Evolutionary conservation across 106 monocot species (phyloP), one percentile per base, ranked within the genome.

Genomic region (Phalaenopsis aphrodite): DNA sequence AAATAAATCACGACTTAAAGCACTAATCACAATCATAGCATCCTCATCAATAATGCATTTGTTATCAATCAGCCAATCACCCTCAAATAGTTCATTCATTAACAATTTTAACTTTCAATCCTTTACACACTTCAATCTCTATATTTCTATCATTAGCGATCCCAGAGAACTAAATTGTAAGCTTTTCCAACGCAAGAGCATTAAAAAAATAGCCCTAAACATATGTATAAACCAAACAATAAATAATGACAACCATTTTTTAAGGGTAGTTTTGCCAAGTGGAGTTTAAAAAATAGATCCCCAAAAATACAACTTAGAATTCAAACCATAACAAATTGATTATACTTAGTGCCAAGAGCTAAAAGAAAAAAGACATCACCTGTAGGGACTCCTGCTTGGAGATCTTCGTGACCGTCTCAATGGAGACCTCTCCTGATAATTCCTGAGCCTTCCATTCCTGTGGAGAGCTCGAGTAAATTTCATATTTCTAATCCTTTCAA

Each of bases 351-450:
- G 58, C 4, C 14, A 72, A 83, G 71, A 10, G 42, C 36, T 17
- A 73, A 83, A 49, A 19, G 17, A 41, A 46, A 67, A 11, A 9
- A 39, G 42, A 37, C 10, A 72, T 56, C 6, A 82, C 82, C 82
- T 82, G 71, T 78, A 19, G 16, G 77, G 76, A 77, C 78, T 82
- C 36, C 42, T 80, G 21, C 84, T 72, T 49, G 81, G 79, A 12
- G 89, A 73, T 48, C 81, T 79, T 36, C 65, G 72, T 9, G 81
- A 82, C 72, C 79, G 81, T 30, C 86, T 83, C 75, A 58, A 6
- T 14, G 86, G 86, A 8, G 89, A 84, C 23, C 64, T 78, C 65
- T 82, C 81, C 72, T 39, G 30, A 46, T 89, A 82, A 23, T 43
- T 61, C 42, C 84, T 64, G 38, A 79, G 72, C 43, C 86, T 79